A percentile compares a stretch with the other conserved stretches of the same genome.
These are phyloP conservation scores for Kuraishia hungarica DNA, from an alignment of 805 yeast species.

Conservation along the genomic window DNA sequence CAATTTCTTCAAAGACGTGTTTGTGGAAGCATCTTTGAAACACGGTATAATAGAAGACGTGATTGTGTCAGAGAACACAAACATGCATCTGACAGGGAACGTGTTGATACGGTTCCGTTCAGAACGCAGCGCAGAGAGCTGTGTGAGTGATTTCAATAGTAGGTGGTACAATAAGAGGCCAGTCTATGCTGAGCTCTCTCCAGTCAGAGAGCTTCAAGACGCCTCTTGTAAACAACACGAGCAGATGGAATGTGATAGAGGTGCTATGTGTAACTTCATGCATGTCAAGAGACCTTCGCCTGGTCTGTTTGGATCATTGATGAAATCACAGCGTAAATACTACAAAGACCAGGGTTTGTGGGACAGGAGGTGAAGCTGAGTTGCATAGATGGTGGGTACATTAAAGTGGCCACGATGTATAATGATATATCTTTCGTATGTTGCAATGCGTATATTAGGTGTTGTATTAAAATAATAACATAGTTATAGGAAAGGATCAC, in stretches of 20 bases:
- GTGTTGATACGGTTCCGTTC: conserved; percentile 61
- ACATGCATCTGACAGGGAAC: conserved; percentile 78
- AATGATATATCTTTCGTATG: too few relatives aligned
- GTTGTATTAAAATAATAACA: too few relatives aligned
- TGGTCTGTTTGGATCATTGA: conserved; percentile 31
- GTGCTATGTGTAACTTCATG: conserved; percentile 80
- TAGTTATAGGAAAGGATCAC: too few relatives aligned
- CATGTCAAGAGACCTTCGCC: conserved; percentile 57
- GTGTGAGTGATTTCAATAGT: conserved; percentile 54
- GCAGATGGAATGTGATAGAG: conserved; percentile 58
- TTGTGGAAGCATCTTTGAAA: conserved; percentile 41
- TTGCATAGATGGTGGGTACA: background rate
- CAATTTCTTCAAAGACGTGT: conserved; percentile 64
- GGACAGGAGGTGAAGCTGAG: background rate
- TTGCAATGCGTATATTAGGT: too few relatives aligned
- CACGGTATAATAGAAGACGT: conserved; percentile 49
- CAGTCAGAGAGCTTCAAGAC: conserved; percentile 61
- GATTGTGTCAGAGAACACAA: conserved; percentile 75
- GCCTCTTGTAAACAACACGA: conserved; percentile 74
- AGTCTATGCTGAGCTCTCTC: conserved; percentile 69
- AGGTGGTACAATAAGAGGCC: conserved; percentile 83
- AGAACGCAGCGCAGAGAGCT: conserved; percentile 49
- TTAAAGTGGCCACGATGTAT: too few relatives aligned
- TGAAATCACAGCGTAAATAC: conserved; percentile 27
- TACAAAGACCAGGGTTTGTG: conserved; percentile 4